These are phyloP conservation scores for Trichosporon asahii DNA, from an alignment of 1,284 basidiomycete genomes.

Conservation along the genomic window DNA sequence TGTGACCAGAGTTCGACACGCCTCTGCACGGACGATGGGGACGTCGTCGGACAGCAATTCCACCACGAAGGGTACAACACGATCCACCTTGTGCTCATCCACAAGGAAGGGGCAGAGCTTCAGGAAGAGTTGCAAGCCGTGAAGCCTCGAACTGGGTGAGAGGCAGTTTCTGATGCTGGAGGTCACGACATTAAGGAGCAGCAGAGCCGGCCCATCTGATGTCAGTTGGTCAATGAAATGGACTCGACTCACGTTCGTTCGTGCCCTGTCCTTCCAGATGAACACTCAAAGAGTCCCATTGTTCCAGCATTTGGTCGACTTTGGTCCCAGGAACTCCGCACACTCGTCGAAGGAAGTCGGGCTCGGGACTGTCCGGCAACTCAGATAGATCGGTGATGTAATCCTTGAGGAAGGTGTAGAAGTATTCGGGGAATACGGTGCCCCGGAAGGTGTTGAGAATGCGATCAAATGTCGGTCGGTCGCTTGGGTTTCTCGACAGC, in stretches of 20 bases:
- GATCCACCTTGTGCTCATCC: slow-evolving; percentile 93
- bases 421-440: slow-evolving; percentile 80
- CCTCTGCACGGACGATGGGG: slow-evolving; percentile 72
- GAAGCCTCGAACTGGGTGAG: slow-evolving; percentile 79
- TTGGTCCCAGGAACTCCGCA: slow-evolving; percentile 34
- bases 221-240: not conserved
- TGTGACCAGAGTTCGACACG: slow-evolving; percentile 76
- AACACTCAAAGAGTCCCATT: slow-evolving; percentile 47
- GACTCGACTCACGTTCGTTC: slow-evolving; percentile 32
- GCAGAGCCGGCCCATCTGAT: slow-evolving; percentile 71
- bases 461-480: slow-evolving; percentile 77
- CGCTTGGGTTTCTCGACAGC: slow-evolving; percentile 73
- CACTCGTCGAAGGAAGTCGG: slow-evolving; percentile 31
- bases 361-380: slow-evolving; percentile 46
- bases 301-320: slow-evolving; percentile 44
- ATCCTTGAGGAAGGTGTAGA: slow-evolving; percentile 90
- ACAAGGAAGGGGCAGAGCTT: slow-evolving; percentile 77
- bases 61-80: slow-evolving; percentile 87
- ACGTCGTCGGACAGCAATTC: slow-evolving; percentile 82
- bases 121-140: slow-evolving; percentile 80
- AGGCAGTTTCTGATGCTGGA: slow-evolving; percentile 86
- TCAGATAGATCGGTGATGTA: slow-evolving; percentile 76
- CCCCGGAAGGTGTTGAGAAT: slow-evolving; percentile 75
- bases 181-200: slow-evolving; percentile 78
- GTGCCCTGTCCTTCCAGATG: slow-evolving; percentile 35